These are phyloP conservation scores for Lantana camara DNA, from an alignment of 257 asterid species.

Conservation along the genomic window DNA sequence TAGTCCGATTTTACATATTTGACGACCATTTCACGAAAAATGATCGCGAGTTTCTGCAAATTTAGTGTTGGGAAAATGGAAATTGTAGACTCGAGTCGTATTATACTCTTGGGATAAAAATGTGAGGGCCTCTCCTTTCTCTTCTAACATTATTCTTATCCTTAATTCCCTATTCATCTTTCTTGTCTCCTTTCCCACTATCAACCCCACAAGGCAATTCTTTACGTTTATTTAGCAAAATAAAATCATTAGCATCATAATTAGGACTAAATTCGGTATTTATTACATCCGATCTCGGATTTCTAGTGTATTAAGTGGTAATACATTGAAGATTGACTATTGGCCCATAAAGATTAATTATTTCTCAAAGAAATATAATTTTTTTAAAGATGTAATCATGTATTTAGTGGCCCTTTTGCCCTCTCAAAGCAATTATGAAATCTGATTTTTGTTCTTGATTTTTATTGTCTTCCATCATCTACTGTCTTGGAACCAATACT, in stretches of 20 bases:
- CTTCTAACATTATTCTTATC: conserved; percentile 42
- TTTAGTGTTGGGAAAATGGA: too few species aligned
- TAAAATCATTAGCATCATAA: conserved; percentile 42
- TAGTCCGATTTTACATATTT: too few species aligned
- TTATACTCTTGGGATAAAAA: too few species aligned
- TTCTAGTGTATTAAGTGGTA: too few species aligned
- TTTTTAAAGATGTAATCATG: conserved; percentile 32
- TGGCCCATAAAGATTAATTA: neutral
- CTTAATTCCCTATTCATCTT: conserved; percentile 29
- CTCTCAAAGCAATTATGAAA: conserved; percentile 35
- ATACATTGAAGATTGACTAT: neutral
- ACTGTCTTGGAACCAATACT: neutral
- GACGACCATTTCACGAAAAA: too few species aligned
- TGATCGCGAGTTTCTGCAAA: too few species aligned
- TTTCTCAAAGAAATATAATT: neutral
- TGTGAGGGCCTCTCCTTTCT: too few species aligned
- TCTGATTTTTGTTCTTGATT: conserved; percentile 8
- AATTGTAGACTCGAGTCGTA: too few species aligned
- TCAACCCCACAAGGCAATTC: conserved; percentile 34
- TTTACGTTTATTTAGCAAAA: neutral
- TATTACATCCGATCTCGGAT: neutral
- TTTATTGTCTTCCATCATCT: neutral
- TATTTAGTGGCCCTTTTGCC: conserved; percentile 31
- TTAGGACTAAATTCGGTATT: conserved; percentile 10
- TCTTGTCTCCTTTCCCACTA: conserved; percentile 35